Percentiles rank a stretch among this genome's conserved stretches.
These are phyloP conservation scores for Magnolia kwangsiensis DNA, from an alignment of 164 flowering plant genomes.

Conservation along the genomic window DNA sequence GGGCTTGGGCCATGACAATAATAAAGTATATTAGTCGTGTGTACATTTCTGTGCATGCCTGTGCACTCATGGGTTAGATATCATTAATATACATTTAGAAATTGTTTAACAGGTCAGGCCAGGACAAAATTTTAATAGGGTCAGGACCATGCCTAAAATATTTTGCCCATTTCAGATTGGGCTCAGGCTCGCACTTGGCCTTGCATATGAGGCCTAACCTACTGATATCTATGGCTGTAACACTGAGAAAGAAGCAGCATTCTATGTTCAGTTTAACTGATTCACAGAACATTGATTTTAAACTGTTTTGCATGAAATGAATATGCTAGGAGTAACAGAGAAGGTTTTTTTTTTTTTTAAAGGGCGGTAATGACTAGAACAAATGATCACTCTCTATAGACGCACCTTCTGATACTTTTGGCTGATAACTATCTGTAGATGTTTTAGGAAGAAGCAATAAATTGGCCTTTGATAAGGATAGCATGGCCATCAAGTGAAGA, in stretches of 20 bases:
- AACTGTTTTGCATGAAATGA: not conserved
- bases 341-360: not conserved
- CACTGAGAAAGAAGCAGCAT: not conserved
- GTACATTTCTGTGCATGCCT: too few relatives aligned
- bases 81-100: too few relatives aligned
- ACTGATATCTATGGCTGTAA: not conserved
- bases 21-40: too few relatives aligned
- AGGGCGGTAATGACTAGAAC: not conserved
- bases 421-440: slow-evolving; percentile 80
- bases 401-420: slow-evolving; percentile 89
- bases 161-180: too few relatives aligned
- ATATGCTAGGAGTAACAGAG: not conserved
- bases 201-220: too few relatives aligned
- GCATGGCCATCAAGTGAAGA: slow-evolving; percentile 86
- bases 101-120: not conserved
- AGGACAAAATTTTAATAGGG: not conserved
- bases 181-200: too few relatives aligned
- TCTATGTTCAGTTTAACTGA: not conserved
- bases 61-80: too few relatives aligned
- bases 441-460: slow-evolving; percentile 82
- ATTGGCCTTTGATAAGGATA: slow-evolving; percentile 81
- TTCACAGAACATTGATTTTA: not conserved
- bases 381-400: not conserved
- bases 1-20: too few relatives aligned
- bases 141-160: too few relatives aligned